These are phyloP conservation scores for Gracilaria vermiculophylla DNA, from an alignment of 23 red algal genomes.

Conservation along the genomic window DNA sequence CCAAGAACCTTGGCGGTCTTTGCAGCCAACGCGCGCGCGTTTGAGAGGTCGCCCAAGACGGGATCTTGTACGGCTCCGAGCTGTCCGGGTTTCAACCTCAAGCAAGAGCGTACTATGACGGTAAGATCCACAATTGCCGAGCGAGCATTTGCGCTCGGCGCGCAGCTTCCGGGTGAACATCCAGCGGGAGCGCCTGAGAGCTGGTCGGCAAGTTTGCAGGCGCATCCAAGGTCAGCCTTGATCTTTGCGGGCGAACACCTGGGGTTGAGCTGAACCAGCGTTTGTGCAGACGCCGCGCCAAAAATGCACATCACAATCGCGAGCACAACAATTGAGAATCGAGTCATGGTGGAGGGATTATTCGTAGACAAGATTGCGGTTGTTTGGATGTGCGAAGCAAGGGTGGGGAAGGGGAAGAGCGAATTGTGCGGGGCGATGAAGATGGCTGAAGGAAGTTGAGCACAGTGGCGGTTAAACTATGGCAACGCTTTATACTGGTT, in stretches of 20 bases:
- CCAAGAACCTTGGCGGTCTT: background rate
- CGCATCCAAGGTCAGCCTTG: background rate
- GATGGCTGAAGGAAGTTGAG: no score
- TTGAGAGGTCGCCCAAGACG: background rate
- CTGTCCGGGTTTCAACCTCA: constrained; percentile 9
- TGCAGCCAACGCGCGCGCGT: background rate
- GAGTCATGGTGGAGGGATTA: no score
- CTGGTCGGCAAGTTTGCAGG: background rate
- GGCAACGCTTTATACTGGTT: no score
- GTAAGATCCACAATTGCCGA: background rate
- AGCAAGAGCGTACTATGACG: constrained; percentile 11
- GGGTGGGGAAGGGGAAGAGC: no score
- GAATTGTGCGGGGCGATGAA: no score
- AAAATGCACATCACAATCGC: background rate
- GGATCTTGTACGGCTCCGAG: background rate
- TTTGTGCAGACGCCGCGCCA: background rate
- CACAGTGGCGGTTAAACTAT: no score
- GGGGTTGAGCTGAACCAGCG: constrained; percentile 11
- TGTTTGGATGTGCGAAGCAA: no score
- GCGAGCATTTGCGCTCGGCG: background rate
- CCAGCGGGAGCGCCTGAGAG: background rate
- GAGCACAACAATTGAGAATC: background rate
- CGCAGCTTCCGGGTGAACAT: background rate
- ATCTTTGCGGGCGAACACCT: background rate
- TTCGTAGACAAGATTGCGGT: no score